Conservation (phyloP, 179 eudicot genomes). For the Nepenthes alata region DNA sequence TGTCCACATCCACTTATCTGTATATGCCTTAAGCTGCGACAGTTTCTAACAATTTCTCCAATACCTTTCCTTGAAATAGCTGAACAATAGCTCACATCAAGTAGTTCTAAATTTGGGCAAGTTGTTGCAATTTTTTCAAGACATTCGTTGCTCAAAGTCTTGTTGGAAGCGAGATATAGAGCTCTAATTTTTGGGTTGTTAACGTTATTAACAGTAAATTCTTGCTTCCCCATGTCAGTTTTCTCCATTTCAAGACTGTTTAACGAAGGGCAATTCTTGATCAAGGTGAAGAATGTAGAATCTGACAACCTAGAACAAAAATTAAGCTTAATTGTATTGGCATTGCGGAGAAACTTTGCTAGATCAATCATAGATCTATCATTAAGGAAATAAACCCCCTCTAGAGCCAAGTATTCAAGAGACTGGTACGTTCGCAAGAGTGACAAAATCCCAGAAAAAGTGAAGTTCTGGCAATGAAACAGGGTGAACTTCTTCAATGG, state of each 20-base stretch:
- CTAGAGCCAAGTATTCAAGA: slow-evolving; percentile 35
- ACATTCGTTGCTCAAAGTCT: slow-evolving; percentile 29
- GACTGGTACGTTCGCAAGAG: slow-evolving; percentile 23
- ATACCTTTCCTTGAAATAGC: slow-evolving; percentile 36
- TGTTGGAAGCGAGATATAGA: slow-evolving; percentile 25
- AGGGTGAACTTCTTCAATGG: slow-evolving; percentile 40
- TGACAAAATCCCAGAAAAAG: slow-evolving; percentile 24
- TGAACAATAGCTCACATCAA: slow-evolving; percentile 38
- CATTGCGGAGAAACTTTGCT: slow-evolving; percentile 24
- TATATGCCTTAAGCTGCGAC: slow-evolving; percentile 32
- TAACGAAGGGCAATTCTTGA: slow-evolving; percentile 35
- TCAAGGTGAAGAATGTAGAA: slow-evolving; percentile 31
- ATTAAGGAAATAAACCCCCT: slow-evolving; percentile 21
- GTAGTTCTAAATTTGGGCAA: slow-evolving; percentile 46
- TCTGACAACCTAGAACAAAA: slow-evolving; percentile 27
- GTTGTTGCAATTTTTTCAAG: slow-evolving; percentile 29
- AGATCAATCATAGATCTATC: slow-evolving; percentile 27
- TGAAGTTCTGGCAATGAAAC: slow-evolving; percentile 23
- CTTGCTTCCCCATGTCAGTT: slow-evolving; percentile 31
- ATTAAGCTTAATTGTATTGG: slow-evolving; percentile 30
- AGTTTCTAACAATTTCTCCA: slow-evolving; percentile 26
- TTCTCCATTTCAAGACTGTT: slow-evolving; percentile 34
- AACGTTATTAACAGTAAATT: slow-evolving; percentile 11
- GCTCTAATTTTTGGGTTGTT: slow-evolving; percentile 25
- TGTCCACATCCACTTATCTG: slow-evolving; percentile 29